Evolutionary conservation across 2,329 filamentous ascomycete species (phyloP), one percentile per base, ranked within the genome.

Genomic region (Tolypocladium endophyticum): DNA sequence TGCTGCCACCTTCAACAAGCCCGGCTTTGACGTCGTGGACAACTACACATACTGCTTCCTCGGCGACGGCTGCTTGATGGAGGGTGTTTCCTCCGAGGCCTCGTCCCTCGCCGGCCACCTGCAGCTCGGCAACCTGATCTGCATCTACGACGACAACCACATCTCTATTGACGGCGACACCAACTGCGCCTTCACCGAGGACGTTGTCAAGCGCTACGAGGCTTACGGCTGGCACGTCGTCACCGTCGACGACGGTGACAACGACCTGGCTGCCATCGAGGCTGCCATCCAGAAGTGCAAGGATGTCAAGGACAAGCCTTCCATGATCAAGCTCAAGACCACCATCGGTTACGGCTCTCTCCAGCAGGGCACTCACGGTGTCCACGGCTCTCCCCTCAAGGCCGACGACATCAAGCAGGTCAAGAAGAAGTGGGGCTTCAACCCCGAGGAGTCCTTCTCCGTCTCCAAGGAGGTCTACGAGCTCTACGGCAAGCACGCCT

Each of bases 41-140:
- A 97, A 97, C 87, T 86, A 97, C 85, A 99, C 94, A 74, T 99
- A 92, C 81, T 80, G 77, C 78, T 96, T 97, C 85, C 90, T 99
- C 74, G 94, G 94, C 74, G 94, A 99, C 82, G 94, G 94, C 67
- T 99, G 94, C 79, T 85, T 95, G 79, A 95, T 96, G 92, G 94
- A 99, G 83, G 94, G 94, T 83, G 84, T 99, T 80, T 91, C 94
- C 67, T 85, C 86, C 73, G 94, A 99, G 82, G 93, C 94, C 71
- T 90, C 84, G 68, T 96, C 92, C 62, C 84, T 92, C 68, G 94
- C 94, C 68, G 94, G 94, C 73, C 94, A 99, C 81, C 84, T 97
- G 77, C 89, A 97, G 84, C 87, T 99, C 66, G 94, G 93, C 74
- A 99, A 97, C 84, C 83, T 99, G 72, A 97, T 97, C 78, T 87